Evolutionary conservation across 805 yeast genomes (phyloP).

Genomic region (Limtongia smithiae): DNA sequence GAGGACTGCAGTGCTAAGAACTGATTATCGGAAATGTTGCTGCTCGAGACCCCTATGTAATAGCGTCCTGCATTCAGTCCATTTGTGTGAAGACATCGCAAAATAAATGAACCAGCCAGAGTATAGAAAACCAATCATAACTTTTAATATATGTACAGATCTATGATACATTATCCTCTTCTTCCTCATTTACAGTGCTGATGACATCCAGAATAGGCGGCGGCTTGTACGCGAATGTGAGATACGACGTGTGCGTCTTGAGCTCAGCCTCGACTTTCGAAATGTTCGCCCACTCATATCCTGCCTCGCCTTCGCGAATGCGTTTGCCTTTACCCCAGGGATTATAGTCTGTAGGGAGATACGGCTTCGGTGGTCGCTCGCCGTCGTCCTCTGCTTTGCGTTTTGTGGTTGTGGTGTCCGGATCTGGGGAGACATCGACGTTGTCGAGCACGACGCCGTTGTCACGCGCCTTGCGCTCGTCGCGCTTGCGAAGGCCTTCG

Average conservation of each 20-base stretch:
- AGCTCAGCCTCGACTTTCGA: constrained; percentile 79
- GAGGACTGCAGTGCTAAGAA: too few species aligned
- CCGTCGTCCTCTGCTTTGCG: constrained; percentile 14
- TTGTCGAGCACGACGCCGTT: background rate
- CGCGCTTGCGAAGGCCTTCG: constrained; percentile 41
- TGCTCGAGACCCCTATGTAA: too few species aligned
- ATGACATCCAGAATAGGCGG: constrained; percentile 29
- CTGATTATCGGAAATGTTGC: too few species aligned
- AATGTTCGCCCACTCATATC: constrained; percentile 78
- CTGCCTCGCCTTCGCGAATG: constrained; percentile 80
- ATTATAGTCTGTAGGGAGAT: constrained; percentile 25
- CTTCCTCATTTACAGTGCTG: background rate
- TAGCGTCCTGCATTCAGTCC: too few species aligned
- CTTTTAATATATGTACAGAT: too few species aligned
- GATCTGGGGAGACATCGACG: constrained; percentile 17
- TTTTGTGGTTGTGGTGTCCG: constrained; percentile 26
- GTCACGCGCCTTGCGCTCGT: constrained; percentile 29
- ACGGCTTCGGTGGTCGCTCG: background rate
- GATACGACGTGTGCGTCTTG: constrained; percentile 89
- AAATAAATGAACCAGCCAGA: too few species aligned
- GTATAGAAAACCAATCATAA: too few species aligned
- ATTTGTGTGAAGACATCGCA: too few species aligned
- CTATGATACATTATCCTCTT: background rate
- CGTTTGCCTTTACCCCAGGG: constrained; percentile 90
- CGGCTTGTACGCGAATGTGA: constrained; percentile 74